A percentile compares a stretch with the other conserved stretches of the same genome.
These are phyloP conservation scores for Nidula microcarpa DNA, from an alignment of 768 basidiomycete genomes.

Conservation along the genomic window DNA sequence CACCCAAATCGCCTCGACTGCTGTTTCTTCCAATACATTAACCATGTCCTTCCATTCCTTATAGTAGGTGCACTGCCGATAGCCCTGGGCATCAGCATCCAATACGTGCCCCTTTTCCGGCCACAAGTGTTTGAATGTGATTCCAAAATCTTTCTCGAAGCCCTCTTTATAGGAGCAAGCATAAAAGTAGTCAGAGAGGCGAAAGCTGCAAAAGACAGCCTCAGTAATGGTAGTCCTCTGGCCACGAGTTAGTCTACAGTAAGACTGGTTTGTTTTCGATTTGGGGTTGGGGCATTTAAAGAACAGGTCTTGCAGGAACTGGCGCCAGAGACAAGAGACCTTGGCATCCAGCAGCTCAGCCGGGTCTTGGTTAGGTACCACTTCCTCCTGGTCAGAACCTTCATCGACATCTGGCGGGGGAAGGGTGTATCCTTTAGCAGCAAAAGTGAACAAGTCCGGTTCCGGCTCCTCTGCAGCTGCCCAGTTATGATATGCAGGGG, in stretches of 20 bases:
- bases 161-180: constrained; percentile 10
- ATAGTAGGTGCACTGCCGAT: constrained; percentile 5
- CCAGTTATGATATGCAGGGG: background rate
- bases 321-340: constrained; percentile 14
- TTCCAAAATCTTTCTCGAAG: constrained; percentile 6
- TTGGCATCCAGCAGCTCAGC: constrained; percentile 5
- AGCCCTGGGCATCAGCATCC: constrained; percentile 8
- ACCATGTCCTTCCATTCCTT: constrained; percentile 4
- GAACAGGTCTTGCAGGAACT: constrained; percentile 17
- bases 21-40: background rate
- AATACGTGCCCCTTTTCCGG: constrained; percentile 2
- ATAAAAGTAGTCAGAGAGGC: constrained; percentile 10
- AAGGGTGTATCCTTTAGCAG: constrained; percentile 6
- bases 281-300: constrained; percentile 14
- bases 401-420: constrained; percentile 5
- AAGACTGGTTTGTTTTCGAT: constrained; percentile 15
- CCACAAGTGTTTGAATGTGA: constrained; percentile 11
- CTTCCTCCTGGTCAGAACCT: constrained; percentile 6
- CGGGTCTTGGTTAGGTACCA: background rate
- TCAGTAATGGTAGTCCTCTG: constrained; percentile 4
- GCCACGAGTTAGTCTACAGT: constrained; percentile 8
- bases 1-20: background rate
- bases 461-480: background rate
- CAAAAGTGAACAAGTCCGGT: too few relatives aligned
- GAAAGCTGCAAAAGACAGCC: constrained; percentile 6